These are phyloP conservation scores for Pelagomonas calceolata DNA, from an alignment of 108 stramenopile genomes.

Conservation along the genomic window DNA sequence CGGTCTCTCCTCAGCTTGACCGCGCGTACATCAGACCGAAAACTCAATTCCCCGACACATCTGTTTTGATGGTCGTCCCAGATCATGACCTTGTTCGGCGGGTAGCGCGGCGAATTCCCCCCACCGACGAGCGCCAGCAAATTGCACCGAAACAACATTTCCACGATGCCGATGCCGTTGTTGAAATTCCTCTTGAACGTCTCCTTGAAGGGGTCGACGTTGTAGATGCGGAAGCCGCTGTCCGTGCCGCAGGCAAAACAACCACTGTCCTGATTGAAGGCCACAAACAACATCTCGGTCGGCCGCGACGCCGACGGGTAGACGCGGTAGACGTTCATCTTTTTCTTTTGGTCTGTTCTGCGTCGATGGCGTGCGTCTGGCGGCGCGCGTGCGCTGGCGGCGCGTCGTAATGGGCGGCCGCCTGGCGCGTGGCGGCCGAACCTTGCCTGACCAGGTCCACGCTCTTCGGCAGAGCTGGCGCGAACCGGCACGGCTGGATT, in stretches of 20 bases:
- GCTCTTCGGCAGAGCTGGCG: too few relatives aligned
- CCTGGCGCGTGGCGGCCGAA: too few relatives aligned
- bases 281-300: slow-evolving; percentile 40
- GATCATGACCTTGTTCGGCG: slow-evolving; percentile 91
- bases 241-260: slow-evolving; percentile 78
- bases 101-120: slow-evolving; percentile 70
- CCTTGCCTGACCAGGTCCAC: too few relatives aligned
- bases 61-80: slow-evolving; percentile 93
- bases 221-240: slow-evolving; percentile 88
- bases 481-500: too few relatives aligned
- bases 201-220: slow-evolving; percentile 78
- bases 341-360: too few relatives aligned
- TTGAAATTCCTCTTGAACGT: slow-evolving; percentile 58
- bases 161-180: slow-evolving; percentile 75
- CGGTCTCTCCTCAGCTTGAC: slow-evolving; percentile 85
- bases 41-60: slow-evolving; percentile 81
- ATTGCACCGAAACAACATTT: slow-evolving; percentile 98
- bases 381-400: too few relatives aligned
- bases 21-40: slow-evolving; percentile 66
- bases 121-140: slow-evolving; percentile 90
- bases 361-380: too few relatives aligned
- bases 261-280: slow-evolving; percentile 77
- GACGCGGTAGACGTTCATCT: neutral
- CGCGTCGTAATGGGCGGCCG: too few relatives aligned
- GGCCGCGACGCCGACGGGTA: neutral